These are phyloP conservation scores for Cutaneotrichosporon sp. DNA, from an alignment of 1,284 basidiomycete species.

Conservation along the genomic window DNA sequence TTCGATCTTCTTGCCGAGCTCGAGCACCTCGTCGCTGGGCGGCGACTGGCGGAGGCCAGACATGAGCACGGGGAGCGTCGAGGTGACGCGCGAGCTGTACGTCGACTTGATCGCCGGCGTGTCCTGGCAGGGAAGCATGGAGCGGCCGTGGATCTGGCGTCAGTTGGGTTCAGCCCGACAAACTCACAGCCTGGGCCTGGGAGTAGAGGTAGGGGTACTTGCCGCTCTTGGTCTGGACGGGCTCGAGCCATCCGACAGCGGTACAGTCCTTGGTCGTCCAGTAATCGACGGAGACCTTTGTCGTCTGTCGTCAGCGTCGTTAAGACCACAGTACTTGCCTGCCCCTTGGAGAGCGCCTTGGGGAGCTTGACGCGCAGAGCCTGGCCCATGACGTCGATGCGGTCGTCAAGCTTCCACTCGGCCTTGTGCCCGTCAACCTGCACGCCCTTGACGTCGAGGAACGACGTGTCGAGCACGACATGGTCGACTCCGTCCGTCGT, in stretches of 20 bases:
- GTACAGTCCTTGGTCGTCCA: slow-evolving; percentile 70
- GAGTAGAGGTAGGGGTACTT: slow-evolving; percentile 85
- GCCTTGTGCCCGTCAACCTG: slow-evolving; percentile 52
- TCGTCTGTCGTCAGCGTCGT: slow-evolving; percentile 49
- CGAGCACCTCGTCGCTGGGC: slow-evolving; percentile 61
- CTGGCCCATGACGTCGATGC: slow-evolving; percentile 46
- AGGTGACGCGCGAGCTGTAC: slow-evolving; percentile 69
- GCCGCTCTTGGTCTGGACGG: slow-evolving; percentile 87
- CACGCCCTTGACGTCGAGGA: slow-evolving; percentile 62
- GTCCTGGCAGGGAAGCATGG: slow-evolving; percentile 69
- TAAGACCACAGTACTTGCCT: slow-evolving; percentile 52
- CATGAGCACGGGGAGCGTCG: slow-evolving; percentile 73
- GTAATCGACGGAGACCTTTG: slow-evolving; percentile 63
- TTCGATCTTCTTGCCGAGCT: slow-evolving; percentile 56
- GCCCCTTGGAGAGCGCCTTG: slow-evolving; percentile 21
- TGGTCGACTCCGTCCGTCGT: slow-evolving; percentile 57
- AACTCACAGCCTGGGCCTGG: slow-evolving; percentile 71
- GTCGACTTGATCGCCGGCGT: slow-evolving; percentile 54
- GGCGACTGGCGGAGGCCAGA: slow-evolving; percentile 76
- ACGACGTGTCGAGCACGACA: slow-evolving; percentile 73
- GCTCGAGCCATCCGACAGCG: slow-evolving; percentile 89
- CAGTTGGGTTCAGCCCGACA: slow-evolving; percentile 17
- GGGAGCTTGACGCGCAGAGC: slow-evolving; percentile 46
- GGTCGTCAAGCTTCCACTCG: slow-evolving; percentile 56
- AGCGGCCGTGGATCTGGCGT: slow-evolving; percentile 65